Evolutionary conservation across 2,329 filamentous ascomycete species (phyloP).

Genomic region (Cordyceps javanica): DNA sequence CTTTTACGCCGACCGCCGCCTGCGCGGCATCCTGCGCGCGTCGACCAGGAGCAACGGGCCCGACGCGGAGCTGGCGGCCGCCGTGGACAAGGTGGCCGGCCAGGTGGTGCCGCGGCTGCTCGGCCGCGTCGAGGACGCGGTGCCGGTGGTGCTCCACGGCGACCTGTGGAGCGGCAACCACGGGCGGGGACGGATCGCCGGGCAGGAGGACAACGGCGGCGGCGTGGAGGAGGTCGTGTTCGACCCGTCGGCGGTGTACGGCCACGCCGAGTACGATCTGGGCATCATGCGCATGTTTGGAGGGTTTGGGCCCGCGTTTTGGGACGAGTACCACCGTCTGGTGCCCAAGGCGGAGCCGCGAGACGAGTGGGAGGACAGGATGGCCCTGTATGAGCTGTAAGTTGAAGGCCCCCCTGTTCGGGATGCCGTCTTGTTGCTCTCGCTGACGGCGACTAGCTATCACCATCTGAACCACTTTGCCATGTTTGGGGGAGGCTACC

Average conservation of each 20-base stretch:
- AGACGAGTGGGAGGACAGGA: conserved; percentile 78
- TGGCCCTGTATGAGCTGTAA: conserved; percentile 75
- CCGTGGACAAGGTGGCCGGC: conserved; percentile 59
- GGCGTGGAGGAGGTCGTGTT: conserved; percentile 69
- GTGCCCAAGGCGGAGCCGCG: conserved; percentile 75
- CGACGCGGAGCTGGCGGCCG: conserved; percentile 53
- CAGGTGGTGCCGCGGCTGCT: conserved; percentile 72
- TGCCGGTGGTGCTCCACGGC: conserved; percentile 80
- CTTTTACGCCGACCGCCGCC: conserved; percentile 74
- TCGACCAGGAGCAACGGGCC: conserved; percentile 55
- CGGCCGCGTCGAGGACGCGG: conserved; percentile 52
- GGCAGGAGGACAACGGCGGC: conserved; percentile 38
- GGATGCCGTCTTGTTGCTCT: background rate
- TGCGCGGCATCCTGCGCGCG: conserved; percentile 57
- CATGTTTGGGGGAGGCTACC: conserved; percentile 77
- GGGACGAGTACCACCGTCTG: conserved; percentile 68
- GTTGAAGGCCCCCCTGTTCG: conserved; percentile 27
- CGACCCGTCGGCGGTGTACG: conserved; percentile 76
- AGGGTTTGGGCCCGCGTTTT: conserved; percentile 67
- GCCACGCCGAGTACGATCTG: conserved; percentile 82
- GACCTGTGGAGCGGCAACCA: conserved; percentile 93
- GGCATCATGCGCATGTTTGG: conserved; percentile 98
- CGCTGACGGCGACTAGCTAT: conserved; percentile 50
- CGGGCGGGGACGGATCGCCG: conserved; percentile 56
- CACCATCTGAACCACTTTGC: conserved; percentile 87